Base-by-base conservation (phyloP, 176 grass and related monocot genomes). In the Alopecurus myosuroides region DNA sequence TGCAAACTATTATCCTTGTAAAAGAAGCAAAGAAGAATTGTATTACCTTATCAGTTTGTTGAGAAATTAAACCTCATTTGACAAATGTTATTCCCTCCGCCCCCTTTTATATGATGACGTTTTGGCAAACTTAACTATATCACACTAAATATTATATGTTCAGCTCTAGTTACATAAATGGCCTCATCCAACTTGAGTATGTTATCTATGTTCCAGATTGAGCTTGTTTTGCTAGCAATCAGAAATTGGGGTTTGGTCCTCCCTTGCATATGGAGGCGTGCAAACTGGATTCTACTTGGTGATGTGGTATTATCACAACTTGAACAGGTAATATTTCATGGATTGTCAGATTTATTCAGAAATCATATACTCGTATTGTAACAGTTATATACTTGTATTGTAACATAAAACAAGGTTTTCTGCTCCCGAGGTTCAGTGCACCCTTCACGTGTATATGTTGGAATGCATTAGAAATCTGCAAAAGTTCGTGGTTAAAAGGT, bases 191-290 rank as follows among this genome's bases (percentile, higher is more conserved):
- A 70, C 26, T 55, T 82, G 9, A 34, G 28, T 71, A 33, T 10
- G 46, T 56, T 82, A 29, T 61, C n/a, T 56, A 42, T 82, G 13
- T 70, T 37, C 37, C 18, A 71, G 80, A 3, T 82, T 55, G 80
- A 82, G 50, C 80, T 82, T 55, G n/a, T 82, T 82, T 71, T 71
- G 80, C 48, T 82, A 52, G 80, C 80, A 36, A 18, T 82, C 30
- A 82, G 80, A 19, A 82, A 82, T 11, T 33, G 56, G 49, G 80
- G 65, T 30, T 71, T 71, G 33, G 66, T 82, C 4, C n/a, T 82
- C 7, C 49, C n/a, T 70, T 70, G 33, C 35, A 3, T 0, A 2
- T 36, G n/a, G n/a, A 9, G 22, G 14, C 5, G 0, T 56, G n/a
- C 48, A 41, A 3, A 57, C 0, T 70, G 49, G 35, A 82, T 56